Conservation (phyloP, 345 rosid species). For the Physaria fendleri region DNA sequence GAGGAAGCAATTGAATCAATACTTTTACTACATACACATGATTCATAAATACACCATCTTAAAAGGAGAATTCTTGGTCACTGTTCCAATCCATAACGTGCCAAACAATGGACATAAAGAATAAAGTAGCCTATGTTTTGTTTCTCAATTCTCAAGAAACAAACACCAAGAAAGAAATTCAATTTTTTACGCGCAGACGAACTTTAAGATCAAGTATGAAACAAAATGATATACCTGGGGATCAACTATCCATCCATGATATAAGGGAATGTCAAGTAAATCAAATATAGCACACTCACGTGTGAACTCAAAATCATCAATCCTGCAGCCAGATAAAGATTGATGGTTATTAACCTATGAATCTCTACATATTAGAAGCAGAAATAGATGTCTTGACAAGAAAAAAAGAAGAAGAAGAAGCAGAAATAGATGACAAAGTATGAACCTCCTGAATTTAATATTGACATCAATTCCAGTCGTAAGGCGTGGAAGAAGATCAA, state of each 20-base stretch:
- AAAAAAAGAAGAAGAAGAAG: too few relatives aligned
- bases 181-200: not conserved
- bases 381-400: not conserved
- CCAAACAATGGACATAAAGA: slow-evolving; percentile 1
- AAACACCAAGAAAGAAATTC: not conserved
- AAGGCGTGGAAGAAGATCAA: slow-evolving; percentile 86
- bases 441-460: slow-evolving; percentile 83
- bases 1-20: not conserved
- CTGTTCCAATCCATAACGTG: slow-evolving; percentile 15
- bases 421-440: not conserved
- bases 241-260: slow-evolving; percentile 99
- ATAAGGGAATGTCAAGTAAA: slow-evolving; percentile 87
- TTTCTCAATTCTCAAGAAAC: slow-evolving; percentile 3
- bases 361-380: not conserved
- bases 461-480: slow-evolving; percentile 98
- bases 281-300: slow-evolving; percentile 97
- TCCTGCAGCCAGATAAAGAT: slow-evolving; percentile 46
- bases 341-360: not conserved
- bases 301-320: slow-evolving; percentile 97
- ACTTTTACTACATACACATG: not conserved
- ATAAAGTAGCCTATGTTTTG: not conserved
- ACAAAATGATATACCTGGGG: slow-evolving; percentile 56
- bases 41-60: not conserved
- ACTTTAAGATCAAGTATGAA: not conserved
- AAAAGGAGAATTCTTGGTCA: not conserved